Evolutionary conservation across 441 rosid genomes (phyloP), one percentile per base, ranked within the genome.

Genomic region (Manihot esculenta): DNA sequence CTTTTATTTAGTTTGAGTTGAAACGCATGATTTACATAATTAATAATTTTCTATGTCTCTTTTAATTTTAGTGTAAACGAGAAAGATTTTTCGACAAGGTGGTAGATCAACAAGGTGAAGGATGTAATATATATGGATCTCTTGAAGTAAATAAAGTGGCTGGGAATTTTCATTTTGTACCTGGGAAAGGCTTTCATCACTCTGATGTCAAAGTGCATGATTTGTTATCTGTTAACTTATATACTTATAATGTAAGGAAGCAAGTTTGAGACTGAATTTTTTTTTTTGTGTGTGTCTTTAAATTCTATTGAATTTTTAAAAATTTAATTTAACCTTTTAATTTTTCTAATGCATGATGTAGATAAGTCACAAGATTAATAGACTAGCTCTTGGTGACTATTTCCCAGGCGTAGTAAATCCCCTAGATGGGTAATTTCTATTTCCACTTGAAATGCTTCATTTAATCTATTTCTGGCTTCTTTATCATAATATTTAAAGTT

Each of bases 341-440:
- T 3, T 14, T 21, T 64, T 56, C 3, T 58, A 33, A 54, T 62
- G 33, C 57, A 10, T 66, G 49, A 58, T 63, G 63, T 84, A 94
- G 99, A 79, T 92, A 74, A 94, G 99, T 85, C 99, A 92, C 80
- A 85, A 72, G 76, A 92, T 94, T 83, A 94, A 92, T 72, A 79
- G 85, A 77, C 89, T 94, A 61, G 77, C 93, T 75, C 92, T 82
- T 80, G 99, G 98, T 67, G 98, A 90, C 75, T 85, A 85, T 76
- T 94, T 90, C 71, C 99, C 99, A n/a, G 99, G 99, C 17, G 92
- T 83, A 9, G 90, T 94, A 41, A 92, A 94, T 77, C 99, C 97
- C 77, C 99, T 94, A 69, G 96, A 94, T 66, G 81, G 87, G 99
- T 94, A 89, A 77, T 73, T 72, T 49, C 64, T 54, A 33, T 12